Evolutionary conservation across 2,329 filamentous ascomycete species (phyloP).

Genomic region (Xylaria sp.): DNA sequence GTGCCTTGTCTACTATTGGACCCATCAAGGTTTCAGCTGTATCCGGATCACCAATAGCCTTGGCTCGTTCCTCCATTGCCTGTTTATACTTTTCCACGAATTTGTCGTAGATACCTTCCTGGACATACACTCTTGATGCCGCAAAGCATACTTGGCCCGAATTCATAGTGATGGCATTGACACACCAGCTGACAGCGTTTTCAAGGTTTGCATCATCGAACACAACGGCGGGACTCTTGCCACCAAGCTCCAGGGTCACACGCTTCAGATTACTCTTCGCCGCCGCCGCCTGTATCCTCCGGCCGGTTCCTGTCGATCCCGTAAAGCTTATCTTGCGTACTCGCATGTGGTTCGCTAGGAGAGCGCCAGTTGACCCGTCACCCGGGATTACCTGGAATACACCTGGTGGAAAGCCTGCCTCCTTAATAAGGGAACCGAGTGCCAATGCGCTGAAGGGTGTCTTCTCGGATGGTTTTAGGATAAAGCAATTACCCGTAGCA

Average conservation of each 20-base stretch:
- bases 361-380: constrained; percentile 34
- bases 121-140: constrained; percentile 35
- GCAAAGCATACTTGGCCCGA: constrained; percentile 35
- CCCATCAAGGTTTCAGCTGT: constrained; percentile 51
- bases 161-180: constrained; percentile 33
- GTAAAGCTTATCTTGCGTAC: constrained; percentile 39
- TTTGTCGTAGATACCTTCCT: constrained; percentile 38
- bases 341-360: constrained; percentile 36
- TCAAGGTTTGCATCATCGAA: constrained; percentile 39
- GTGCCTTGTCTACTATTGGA: constrained; percentile 61
- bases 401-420: constrained; percentile 54
- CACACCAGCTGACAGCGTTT: constrained; percentile 37
- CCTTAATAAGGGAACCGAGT: constrained; percentile 43
- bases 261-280: constrained; percentile 40
- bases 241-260: constrained; percentile 38
- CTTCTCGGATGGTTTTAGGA: constrained; percentile 54
- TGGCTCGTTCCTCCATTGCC: constrained; percentile 34
- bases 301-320: constrained; percentile 55
- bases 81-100: constrained; percentile 34
- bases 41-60: constrained; percentile 31
- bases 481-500: constrained; percentile 52
- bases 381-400: constrained; percentile 52
- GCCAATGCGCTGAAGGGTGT: constrained; percentile 45
- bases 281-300: constrained; percentile 52
- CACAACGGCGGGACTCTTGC: constrained; percentile 37